Evolutionary conservation across 108 stramenopile genomes (phyloP), one percentile per base, ranked within the genome.

Genomic region (Cyclostephanos invisitatus): DNA sequence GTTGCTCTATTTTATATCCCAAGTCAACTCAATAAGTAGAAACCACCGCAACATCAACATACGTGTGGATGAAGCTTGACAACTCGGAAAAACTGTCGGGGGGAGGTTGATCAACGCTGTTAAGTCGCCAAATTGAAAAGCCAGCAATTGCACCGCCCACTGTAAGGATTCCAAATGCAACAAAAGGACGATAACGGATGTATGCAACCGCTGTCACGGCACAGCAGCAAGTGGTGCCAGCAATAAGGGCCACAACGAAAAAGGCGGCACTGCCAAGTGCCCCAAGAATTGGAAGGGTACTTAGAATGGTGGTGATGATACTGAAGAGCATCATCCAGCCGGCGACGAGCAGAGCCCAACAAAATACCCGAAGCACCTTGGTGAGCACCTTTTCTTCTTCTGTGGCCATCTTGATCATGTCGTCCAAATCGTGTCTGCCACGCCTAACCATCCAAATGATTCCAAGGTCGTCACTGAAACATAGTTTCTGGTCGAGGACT

Each of bases 351-450:
- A 82, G 21, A 11, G 68, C 72, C 59, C 77, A 77, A 35, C 78
- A 82, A 40, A 82, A 4, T 27, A 82, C 8, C 21, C 76, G 76
- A 22, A 82, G 49, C 44, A 82, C 22, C 76, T 82, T 82, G 14
- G 76, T 82, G 3, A 82, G 8, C 15, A 62, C 50, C 6, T 78
- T 73, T 38, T 85, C 84, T 42, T 85, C 81, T 42, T 74, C 68
- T 44, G 70, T 82, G 12, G 84, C 84, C 81, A 85, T 79, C 12
- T 74, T 38, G 29, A 85, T 79, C 84, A 85, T 85, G 55, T 82
- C 81, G 7, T 64, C 35, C 15, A 85, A 64, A 50, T 74, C 71
- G 35, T 80, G 68, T 10, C 74, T 67, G 5, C 84, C 84, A 17
- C 72, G 56, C 7, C 84, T 66, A 0, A 85, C 81, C 84, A 85